Conservation (phyloP, 2,329 filamentous ascomycete genomes). For the Aureobasidium subglaciale region DNA sequence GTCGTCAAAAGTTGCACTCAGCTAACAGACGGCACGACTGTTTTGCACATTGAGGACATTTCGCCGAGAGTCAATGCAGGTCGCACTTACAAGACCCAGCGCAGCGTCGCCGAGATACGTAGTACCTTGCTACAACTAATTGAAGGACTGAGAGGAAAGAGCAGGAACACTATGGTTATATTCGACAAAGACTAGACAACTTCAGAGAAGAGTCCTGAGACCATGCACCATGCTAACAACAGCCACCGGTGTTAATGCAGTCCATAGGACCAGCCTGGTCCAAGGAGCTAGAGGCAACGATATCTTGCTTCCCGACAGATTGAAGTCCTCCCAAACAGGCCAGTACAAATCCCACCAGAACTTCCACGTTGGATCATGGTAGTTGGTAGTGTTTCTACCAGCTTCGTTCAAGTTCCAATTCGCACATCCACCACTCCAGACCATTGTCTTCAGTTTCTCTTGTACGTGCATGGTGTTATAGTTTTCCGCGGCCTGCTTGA, state of each 20-base stretch:
- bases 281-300: background rate
- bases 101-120: no score
- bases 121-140: no score
- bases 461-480: conserved; percentile 28
- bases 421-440: conserved; percentile 5
- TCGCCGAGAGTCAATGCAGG: no score
- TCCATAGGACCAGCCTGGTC: background rate
- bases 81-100: no score
- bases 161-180: no score
- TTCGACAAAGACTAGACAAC: no score
- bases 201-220: no score
- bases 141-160: no score
- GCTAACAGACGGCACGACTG: no score
- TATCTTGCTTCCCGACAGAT: background rate
- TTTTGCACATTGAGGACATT: no score
- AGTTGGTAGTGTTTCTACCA: conserved; percentile 8
- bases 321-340: conserved; percentile 10
- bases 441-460: conserved; percentile 4
- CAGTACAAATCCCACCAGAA: conserved; percentile 12
- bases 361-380: background rate
- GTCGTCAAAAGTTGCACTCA: no score
- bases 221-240: background rate
- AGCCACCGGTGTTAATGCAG: background rate
- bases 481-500: conserved; percentile 30
- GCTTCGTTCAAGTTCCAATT: conserved; percentile 11